phyloP scores from a whole-genome alignment of 805 yeast genomes.

The Ogataea salicorniae region DNA sequence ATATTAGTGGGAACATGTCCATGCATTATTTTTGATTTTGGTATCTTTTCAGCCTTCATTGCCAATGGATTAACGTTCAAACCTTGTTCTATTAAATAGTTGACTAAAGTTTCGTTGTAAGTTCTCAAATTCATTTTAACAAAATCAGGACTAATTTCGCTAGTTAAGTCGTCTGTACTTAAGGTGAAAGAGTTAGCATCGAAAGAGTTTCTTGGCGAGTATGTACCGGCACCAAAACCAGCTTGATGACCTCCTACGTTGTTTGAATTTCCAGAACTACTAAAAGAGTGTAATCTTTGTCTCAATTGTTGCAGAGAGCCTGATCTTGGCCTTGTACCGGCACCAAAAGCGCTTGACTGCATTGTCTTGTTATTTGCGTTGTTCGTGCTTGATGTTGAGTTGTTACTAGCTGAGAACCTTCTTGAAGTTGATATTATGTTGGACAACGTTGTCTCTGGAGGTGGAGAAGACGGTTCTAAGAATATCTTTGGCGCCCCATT shows the following conservation, averaged over 20 bases:
- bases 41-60: constrained; percentile 16
- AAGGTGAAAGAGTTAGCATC: constrained; percentile 15
- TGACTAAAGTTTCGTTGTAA: constrained; percentile 23
- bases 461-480: constrained; percentile 6
- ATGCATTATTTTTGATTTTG: constrained; percentile 1
- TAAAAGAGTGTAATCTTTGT: constrained; percentile 15
- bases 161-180: constrained; percentile 23
- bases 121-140: constrained; percentile 16
- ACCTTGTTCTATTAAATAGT: constrained; percentile 26
- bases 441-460: constrained; percentile 6
- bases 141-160: constrained; percentile 20
- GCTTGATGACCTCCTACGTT: not conserved
- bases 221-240: constrained; percentile 4
- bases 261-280: not conserved
- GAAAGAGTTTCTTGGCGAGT: constrained; percentile 18
- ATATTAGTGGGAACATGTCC: constrained; percentile 8
- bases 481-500: constrained; percentile 11
- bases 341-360: not conserved
- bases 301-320: constrained; percentile 17
- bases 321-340: constrained; percentile 14
- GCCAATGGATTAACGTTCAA: constrained; percentile 23
- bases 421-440: constrained; percentile 6
- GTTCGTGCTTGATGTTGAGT: not conserved
- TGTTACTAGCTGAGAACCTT: not conserved
- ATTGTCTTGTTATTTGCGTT: not conserved